Conservation (phyloP, 169 alveolate genomes). For the Fabrea salina region DNA sequence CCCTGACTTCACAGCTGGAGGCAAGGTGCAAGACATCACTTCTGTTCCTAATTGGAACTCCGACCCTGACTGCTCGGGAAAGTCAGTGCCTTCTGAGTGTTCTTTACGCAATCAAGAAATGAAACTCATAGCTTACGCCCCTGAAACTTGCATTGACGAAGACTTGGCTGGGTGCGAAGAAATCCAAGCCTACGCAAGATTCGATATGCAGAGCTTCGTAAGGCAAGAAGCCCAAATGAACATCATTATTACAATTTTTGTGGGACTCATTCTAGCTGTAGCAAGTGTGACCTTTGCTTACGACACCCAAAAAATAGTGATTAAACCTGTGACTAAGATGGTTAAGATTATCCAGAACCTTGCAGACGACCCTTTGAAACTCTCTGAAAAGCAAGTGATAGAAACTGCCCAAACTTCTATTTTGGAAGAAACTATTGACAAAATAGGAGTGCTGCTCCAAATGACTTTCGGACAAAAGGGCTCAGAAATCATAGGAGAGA, state of each 20-base stretch:
- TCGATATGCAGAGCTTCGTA: slow-evolving; percentile 37
- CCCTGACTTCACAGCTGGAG: slow-evolving; percentile 37
- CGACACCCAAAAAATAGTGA: slow-evolving; percentile 69
- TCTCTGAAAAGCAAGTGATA: slow-evolving; percentile 51
- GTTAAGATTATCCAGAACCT: slow-evolving; percentile 63
- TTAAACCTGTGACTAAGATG: slow-evolving; percentile 77
- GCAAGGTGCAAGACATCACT: slow-evolving; percentile 38
- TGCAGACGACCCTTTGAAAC: slow-evolving; percentile 77
- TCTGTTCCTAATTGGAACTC: slow-evolving; percentile 34
- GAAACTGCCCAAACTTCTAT: slow-evolving; percentile 40
- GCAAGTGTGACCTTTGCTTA: slow-evolving; percentile 60
- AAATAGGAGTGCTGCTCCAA: slow-evolving; percentile 60
- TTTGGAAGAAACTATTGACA: slow-evolving; percentile 65
- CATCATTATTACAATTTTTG: slow-evolving; percentile 59
- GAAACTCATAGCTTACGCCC: slow-evolving; percentile 44
- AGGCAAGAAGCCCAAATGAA: slow-evolving; percentile 40
- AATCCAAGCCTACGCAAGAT: slow-evolving; percentile 54
- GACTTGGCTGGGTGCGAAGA: slow-evolving; percentile 39
- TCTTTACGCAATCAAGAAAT: slow-evolving; percentile 42
- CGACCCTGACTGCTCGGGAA: slow-evolving; percentile 55
- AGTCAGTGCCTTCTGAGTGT: slow-evolving; percentile 44
- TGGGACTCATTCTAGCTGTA: slow-evolving; percentile 60
- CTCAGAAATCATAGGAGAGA: slow-evolving; percentile 71
- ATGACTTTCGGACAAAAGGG: slow-evolving; percentile 82
- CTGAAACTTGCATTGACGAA: slow-evolving; percentile 30